A percentile compares a stretch with the other conserved stretches of the same genome.
phyloP scores from a whole-genome alignment of 371 early-diverging fungal genomes.

The Cokeromyces recurvatus region DNA sequence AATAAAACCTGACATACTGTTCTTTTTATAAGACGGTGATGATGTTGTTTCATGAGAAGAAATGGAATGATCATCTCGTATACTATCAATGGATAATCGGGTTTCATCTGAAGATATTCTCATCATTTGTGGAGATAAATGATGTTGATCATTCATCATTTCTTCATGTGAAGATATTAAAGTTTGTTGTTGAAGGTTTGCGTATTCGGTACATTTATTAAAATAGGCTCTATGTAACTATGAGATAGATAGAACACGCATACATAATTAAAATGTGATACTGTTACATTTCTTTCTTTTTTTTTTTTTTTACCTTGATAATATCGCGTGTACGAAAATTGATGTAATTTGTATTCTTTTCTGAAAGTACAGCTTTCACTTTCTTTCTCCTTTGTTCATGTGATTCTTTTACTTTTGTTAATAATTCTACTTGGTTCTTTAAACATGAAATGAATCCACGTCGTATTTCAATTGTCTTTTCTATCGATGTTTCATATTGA shows the following conservation, averaged over 20 bases:
- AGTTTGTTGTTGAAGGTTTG: slow-evolving; percentile 32
- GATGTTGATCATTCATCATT: slow-evolving; percentile 13
- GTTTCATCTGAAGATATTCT: slow-evolving; percentile 30
- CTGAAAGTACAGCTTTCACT: slow-evolving; percentile 27
- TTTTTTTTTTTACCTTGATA: slow-evolving; percentile 24
- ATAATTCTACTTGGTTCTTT: slow-evolving; percentile 15
- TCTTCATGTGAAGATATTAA: slow-evolving; percentile 14
- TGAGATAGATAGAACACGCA: no score
- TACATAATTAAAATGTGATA: no score
- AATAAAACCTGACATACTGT: slow-evolving; percentile 43
- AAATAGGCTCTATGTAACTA: slow-evolving; percentile 47
- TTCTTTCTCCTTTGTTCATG: slow-evolving; percentile 35
- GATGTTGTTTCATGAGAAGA: slow-evolving; percentile 7
- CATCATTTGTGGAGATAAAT: slow-evolving; percentile 7
- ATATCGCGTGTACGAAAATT: slow-evolving; percentile 35
- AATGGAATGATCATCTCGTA: slow-evolving; percentile 11
- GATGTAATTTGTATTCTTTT: slow-evolving; percentile 34
- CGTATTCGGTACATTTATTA: slow-evolving; percentile 33
- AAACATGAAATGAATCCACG: slow-evolving; percentile 14
- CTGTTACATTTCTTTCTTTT: no score
- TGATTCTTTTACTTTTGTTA: slow-evolving; percentile 21
- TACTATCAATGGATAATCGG: slow-evolving; percentile 30
- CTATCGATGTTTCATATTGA: slow-evolving; percentile 29
- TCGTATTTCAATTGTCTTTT: slow-evolving; percentile 26
- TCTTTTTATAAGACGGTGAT: slow-evolving; percentile 18